phyloP scores from a whole-genome alignment of 208 protist species.

The Trypanosoma brucei region DNA sequence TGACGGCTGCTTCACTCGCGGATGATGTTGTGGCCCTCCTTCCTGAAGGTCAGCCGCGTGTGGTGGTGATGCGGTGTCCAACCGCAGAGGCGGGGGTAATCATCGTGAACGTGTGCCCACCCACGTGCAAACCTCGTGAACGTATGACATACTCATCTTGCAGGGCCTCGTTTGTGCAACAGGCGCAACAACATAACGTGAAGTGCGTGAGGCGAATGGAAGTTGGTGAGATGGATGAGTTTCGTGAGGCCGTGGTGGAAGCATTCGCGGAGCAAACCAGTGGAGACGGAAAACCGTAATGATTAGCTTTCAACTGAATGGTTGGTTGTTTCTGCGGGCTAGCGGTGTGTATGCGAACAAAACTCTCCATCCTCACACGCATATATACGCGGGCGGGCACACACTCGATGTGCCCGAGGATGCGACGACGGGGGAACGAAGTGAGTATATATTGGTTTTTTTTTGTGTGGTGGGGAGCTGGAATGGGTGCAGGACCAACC shows the following conservation, averaged over 20 bases:
- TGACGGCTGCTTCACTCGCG: slow-evolving; percentile 1
- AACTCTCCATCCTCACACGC: no score
- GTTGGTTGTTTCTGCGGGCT: neutral
- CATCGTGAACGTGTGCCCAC: slow-evolving; percentile 81
- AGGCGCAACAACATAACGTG: slow-evolving; percentile 36
- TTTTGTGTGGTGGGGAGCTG: no score
- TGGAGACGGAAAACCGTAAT: slow-evolving; percentile 3
- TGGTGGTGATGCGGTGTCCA: slow-evolving; percentile 21
- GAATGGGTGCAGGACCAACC: no score
- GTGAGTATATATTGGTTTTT: no score
- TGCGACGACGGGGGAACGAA: no score
- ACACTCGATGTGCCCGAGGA: no score
- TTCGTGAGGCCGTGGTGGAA: slow-evolving; percentile 40
- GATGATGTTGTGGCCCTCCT: slow-evolving; percentile 19
- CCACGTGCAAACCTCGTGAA: slow-evolving; percentile 46
- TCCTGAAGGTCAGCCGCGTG: slow-evolving; percentile 33
- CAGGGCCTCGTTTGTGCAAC: slow-evolving; percentile 56
- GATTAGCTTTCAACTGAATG: neutral
- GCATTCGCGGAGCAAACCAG: slow-evolving; percentile 18
- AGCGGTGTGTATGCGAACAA: no score
- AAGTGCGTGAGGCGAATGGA: slow-evolving; percentile 50
- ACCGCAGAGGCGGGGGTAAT: slow-evolving; percentile 20
- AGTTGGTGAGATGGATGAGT: slow-evolving; percentile 33
- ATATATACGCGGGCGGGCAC: no score
- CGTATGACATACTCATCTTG: slow-evolving; percentile 75